Evolutionary conservation across 2,329 filamentous ascomycete species (phyloP), one percentile per base, ranked within the genome.

Genomic region (Purpureocillium takamizusanense): DNA sequence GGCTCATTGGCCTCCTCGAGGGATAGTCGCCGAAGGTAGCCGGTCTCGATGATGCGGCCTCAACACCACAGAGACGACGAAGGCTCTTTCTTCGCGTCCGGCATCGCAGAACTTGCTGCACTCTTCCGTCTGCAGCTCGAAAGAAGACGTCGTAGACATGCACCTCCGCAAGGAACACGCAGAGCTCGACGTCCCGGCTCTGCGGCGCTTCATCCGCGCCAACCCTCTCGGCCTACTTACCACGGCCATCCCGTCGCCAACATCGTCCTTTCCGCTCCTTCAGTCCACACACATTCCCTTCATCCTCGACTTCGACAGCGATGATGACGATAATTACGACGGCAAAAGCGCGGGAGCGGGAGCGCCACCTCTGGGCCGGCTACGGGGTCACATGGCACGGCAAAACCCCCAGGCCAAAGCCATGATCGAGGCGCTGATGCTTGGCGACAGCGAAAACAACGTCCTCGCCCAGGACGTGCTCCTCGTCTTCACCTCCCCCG

Each of bases 391-490:
- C 47, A 55, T 83, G 18, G 78, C 79, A 0, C 62, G 71, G 18
- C 61, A 65, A 25, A 85, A 84, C 46, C 78, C 79, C 0, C 80
- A 84, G 46, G 61, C 62, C 49, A 81, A 82, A 52, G 67, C 70
- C 13, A 64, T 83, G 40, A 69, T 79, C 34, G 71, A 78, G 38
- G 54, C 61, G 0, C 47, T 66, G 18, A 13, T 15, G 12, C 2
- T 40, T 28, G 7, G 33, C 31, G 25, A 28, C 33, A 3, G 36
- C 37, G 17, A 27, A 5, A 10, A 25, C 44, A 50, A 54, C 31
- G 41, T 56, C 21, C 54, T 69, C 17, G 54, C 65, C 37, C 53
- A 75, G 23, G 78, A 83, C 40, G 75, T 83, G 1, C 55, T 78
- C 16, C 60, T 83, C 3, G 60, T 83, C 13, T 84, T 84, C 63